Base-by-base conservation (phyloP, 2,329 filamentous ascomycete genomes). In the Paecilomyces sp. region DNA sequence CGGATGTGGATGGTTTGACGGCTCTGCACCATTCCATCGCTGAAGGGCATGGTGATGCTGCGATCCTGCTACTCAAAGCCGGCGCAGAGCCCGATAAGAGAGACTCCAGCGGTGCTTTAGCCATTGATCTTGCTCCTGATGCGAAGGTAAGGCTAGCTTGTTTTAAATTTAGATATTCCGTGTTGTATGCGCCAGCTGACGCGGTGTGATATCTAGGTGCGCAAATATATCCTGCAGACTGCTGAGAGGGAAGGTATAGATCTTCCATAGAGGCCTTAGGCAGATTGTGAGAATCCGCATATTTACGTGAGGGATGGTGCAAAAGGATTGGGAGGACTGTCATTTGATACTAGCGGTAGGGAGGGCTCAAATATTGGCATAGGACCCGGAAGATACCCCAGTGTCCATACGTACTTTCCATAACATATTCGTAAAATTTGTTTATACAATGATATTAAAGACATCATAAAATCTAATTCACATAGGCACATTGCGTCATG, bases 221-320 rank as follows among this genome's bases (percentile, higher is more conserved):
- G 85, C 64, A 85, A 83, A 61, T 97, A 90, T 74, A 89, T 97
- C 56, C 68, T 91, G 62, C 84, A 89, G 63, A 86, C 84, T 61
- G 91, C 91, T 11, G 92, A 95, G 76, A 85, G 87, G 59, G 93
- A 97, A 74, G 93, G 92, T 24, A 88, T 97, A 66, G 89, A 88
- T 59, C 66, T 87, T n/a, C 69, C 68, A 36, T 72, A 60, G 57
- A 34, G n/a, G 11, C 41, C 24, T 52, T 57, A 8, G n/a, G n/a
- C 41, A 47, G 41, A 47, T 8, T 47, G 41, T 18, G 3, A 18
- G 41, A 47, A n/a, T 47, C 41, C n/a, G n/a, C 18, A 47, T 47
- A 22, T n/a, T 47, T 47, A 15, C 41, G n/a, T 52, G 11, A 24
- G 55, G 36, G 51, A 28, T 24, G 41, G 51, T n/a, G 24, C 47